These are phyloP conservation scores for Westerdykella aurantiaca DNA, from an alignment of 2,329 filamentous ascomycete genomes.

Conservation along the genomic window DNA sequence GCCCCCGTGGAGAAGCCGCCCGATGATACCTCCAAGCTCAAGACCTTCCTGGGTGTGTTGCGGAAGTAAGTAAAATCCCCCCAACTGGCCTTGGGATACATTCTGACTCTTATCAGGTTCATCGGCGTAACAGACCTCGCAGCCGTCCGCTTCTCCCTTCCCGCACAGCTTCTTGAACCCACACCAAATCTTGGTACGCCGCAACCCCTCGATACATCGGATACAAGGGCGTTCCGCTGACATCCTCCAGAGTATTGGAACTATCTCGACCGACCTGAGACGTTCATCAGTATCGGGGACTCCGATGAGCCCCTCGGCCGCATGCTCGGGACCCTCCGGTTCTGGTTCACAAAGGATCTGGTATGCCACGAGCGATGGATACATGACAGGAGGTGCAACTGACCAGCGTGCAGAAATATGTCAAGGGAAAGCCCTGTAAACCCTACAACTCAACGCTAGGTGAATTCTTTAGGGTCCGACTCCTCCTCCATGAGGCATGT, in stretches of 20 bases:
- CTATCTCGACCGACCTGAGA: constrained; percentile 90
- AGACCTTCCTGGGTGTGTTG: constrained; percentile 80
- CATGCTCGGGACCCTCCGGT: constrained; percentile 89
- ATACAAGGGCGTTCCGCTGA: constrained; percentile 14
- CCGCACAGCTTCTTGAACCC: constrained; percentile 90
- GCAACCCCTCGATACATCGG: not conserved
- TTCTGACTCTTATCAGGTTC: constrained; percentile 55
- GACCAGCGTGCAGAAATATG: constrained; percentile 66
- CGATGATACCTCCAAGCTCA: constrained; percentile 82
- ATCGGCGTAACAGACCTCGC: constrained; percentile 95
- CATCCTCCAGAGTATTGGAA: constrained; percentile 80
- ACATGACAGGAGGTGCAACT: constrained; percentile 3
- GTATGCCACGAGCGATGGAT: constrained; percentile 36
- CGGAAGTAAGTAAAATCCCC: constrained; percentile 59
- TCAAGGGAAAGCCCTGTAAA: constrained; percentile 97
- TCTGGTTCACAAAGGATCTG: constrained; percentile 98
- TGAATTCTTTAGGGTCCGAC: constrained; percentile 85
- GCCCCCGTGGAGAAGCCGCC: constrained; percentile 49
- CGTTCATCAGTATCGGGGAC: constrained; percentile 77
- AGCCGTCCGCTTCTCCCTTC: constrained; percentile 89
- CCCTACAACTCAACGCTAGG: constrained; percentile 96
- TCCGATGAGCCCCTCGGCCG: constrained; percentile 87
- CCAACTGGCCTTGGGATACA: not conserved
- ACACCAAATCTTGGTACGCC: constrained; percentile 75
- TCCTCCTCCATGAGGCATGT: not conserved